Evolutionary conservation across 805 yeast genomes (phyloP).

Genomic region (Ogataea saltuana): DNA sequence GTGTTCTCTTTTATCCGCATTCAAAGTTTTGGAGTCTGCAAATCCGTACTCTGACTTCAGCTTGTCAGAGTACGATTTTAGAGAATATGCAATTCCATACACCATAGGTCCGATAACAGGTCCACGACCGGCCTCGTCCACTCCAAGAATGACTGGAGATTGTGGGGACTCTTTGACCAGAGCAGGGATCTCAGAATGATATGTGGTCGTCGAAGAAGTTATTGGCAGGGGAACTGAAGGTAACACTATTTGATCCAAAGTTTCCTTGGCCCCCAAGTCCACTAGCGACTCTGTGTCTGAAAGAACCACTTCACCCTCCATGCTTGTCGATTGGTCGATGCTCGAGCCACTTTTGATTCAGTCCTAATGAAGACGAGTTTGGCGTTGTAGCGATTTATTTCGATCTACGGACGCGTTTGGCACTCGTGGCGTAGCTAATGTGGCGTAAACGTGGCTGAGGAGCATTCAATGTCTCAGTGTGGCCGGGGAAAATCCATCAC

Average conservation of each 20-base stretch:
- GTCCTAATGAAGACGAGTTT: not conserved
- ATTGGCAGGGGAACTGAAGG: conserved; percentile 37
- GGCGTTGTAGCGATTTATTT: no score
- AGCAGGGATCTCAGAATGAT: conserved; percentile 51
- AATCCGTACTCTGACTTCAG: conserved; percentile 66
- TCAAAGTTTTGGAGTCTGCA: conserved; percentile 89
- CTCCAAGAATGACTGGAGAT: conserved; percentile 68
- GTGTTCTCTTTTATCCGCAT: conserved; percentile 64
- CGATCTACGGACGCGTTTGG: conserved; percentile 4
- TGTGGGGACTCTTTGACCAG: conserved; percentile 34
- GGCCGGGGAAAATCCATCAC: no score
- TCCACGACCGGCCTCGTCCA: conserved; percentile 98
- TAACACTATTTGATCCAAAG: conserved; percentile 9
- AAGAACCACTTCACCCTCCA: not conserved
- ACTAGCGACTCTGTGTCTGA: conserved; percentile 53
- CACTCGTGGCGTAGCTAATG: not conserved
- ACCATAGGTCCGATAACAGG: conserved; percentile 99
- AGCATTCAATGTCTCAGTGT: no score
- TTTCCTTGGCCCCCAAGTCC: conserved; percentile 2
- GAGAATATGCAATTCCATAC: conserved; percentile 82
- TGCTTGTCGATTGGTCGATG: not conserved
- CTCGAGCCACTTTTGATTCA: not conserved
- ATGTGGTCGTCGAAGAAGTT: conserved; percentile 47
- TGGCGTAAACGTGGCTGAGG: no score
- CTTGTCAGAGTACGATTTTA: conserved; percentile 48